Evolutionary conservation across 352 stramenopile species (phyloP).

Genomic region (Globisporangium camurandrum): DNA sequence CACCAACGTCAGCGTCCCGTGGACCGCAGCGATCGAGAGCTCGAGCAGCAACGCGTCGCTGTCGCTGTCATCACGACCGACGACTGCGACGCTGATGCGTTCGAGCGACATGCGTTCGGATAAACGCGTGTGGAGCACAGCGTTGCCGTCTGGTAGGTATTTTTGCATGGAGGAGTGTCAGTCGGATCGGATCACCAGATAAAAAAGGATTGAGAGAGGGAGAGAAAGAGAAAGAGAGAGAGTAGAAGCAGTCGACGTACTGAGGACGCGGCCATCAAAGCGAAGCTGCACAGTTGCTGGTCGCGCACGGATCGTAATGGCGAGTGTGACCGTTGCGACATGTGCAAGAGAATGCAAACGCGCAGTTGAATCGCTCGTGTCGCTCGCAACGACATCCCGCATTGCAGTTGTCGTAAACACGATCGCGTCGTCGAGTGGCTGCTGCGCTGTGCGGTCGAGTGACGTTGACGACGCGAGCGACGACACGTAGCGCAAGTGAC

Average conservation of each 20-base stretch:
- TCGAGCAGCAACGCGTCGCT: background rate
- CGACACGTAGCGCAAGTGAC: constrained; percentile 3
- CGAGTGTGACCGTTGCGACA: background rate
- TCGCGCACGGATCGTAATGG: constrained; percentile 2
- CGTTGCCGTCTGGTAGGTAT: background rate
- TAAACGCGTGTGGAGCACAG: background rate
- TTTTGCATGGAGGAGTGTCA: too few relatives aligned
- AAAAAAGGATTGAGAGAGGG: too few relatives aligned
- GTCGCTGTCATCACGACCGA: background rate
- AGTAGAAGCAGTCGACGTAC: constrained; percentile 2
- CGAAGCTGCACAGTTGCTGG: constrained; percentile 1
- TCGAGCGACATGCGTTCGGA: constrained; percentile 2
- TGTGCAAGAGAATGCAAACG: background rate
- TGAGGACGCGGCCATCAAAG: background rate
- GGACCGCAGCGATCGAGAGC: constrained; percentile 8
- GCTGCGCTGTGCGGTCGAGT: background rate
- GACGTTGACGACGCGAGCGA: background rate
- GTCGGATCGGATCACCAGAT: too few relatives aligned
- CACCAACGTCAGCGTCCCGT: constrained; percentile 3
- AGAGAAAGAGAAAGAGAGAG: too few relatives aligned
- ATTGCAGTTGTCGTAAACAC: constrained; percentile 3
- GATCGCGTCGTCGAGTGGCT: constrained; percentile 1
- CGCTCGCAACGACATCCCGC: background rate
- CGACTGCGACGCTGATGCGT: constrained; percentile 4
- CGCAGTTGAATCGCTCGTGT: background rate